phyloP scores from a whole-genome alignment of 495 filamentous ascomycete genomes.

The Aspergillus nidulans region DNA sequence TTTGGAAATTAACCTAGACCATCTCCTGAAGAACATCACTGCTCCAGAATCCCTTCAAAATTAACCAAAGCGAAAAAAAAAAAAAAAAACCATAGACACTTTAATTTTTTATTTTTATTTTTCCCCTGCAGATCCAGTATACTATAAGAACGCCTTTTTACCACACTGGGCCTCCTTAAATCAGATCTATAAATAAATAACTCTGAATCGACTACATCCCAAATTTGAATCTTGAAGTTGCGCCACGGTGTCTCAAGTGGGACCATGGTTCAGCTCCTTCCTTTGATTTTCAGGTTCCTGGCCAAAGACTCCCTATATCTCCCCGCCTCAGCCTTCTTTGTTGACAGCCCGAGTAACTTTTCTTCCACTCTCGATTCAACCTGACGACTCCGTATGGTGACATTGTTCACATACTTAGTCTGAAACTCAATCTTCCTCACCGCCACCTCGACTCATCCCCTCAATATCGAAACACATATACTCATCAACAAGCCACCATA shows the following conservation, averaged over 20 bases:
- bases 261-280: conserved; percentile 7
- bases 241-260: neutral
- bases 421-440: neutral
- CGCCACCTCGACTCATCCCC: neutral
- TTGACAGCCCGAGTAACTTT: neutral
- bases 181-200: conserved; percentile 11
- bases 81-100: neutral
- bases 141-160: too few species aligned
- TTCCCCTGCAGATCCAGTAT: too few species aligned
- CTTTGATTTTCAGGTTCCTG: neutral
- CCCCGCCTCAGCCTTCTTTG: conserved; percentile 1
- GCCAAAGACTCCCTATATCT: neutral
- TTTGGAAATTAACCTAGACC: conserved; percentile 10
- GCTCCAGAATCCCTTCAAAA: neutral
- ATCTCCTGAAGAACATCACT: too few species aligned
- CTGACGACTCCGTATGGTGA: too few species aligned
- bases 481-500: neutral
- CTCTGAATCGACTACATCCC: too few species aligned
- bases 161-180: too few species aligned
- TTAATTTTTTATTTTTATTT: too few species aligned
- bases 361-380: neutral
- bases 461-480: conserved; percentile 1
- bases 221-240: neutral
- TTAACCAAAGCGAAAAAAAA: neutral
- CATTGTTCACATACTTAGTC: too few species aligned